phyloP scores from a whole-genome alignment of 306 rosid genomes.

The Glycine soja region DNA sequence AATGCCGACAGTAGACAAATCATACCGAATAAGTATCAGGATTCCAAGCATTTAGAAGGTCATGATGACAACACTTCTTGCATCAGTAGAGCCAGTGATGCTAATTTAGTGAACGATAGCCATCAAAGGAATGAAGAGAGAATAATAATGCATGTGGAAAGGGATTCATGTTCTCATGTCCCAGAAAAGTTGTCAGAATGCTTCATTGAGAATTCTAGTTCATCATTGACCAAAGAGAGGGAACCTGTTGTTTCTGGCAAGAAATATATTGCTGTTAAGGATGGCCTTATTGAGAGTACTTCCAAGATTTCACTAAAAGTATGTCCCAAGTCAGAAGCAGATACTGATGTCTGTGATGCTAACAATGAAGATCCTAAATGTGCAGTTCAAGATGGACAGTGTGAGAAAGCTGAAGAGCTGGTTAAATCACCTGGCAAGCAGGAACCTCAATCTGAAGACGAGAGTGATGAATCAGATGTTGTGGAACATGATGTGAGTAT shows the following conservation, averaged over 20 bases:
- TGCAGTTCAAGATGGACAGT: constrained; percentile 50
- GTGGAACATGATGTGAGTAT: constrained; percentile 91
- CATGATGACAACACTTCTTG: constrained; percentile 69
- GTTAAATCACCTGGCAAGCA: constrained; percentile 53
- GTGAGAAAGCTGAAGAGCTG: constrained; percentile 57
- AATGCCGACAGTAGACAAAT: constrained; percentile 71
- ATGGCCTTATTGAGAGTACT: constrained; percentile 35
- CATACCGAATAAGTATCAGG: constrained; percentile 46
- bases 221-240: constrained; percentile 50
- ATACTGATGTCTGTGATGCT: constrained; percentile 49
- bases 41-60: constrained; percentile 60
- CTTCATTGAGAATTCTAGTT: constrained; percentile 41
- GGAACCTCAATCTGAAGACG: constrained; percentile 68
- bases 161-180: constrained; percentile 33
- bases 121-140: constrained; percentile 53
- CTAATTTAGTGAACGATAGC: constrained; percentile 47
- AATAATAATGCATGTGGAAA: constrained; percentile 28
- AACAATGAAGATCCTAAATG: constrained; percentile 50
- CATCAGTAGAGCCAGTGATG: constrained; percentile 66
- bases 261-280: constrained; percentile 39
- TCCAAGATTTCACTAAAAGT: constrained; percentile 46
- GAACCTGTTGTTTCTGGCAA: constrained; percentile 48
- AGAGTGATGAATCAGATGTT: constrained; percentile 85
- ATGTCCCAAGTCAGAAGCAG: constrained; percentile 59
- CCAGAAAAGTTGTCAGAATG: constrained; percentile 42